Evolutionary conservation across 2,329 filamentous ascomycete species (phyloP).

Genomic region (Nothophaeocryptopus gaeumannii): DNA sequence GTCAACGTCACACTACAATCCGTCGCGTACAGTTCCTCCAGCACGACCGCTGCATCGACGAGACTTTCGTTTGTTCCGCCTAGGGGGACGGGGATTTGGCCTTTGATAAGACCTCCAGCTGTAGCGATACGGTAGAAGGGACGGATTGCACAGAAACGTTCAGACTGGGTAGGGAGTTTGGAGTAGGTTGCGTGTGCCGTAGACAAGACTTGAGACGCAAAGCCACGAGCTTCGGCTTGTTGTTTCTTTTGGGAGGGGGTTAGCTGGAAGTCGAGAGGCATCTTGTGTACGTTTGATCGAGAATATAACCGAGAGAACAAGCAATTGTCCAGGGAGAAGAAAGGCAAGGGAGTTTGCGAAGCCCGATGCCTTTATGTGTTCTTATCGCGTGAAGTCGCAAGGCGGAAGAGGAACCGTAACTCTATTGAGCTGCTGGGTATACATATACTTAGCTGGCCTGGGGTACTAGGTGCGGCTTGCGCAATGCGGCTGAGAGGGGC

Average conservation of each 20-base stretch:
- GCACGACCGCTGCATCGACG: constrained; percentile 49
- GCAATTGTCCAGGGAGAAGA: too few relatives aligned
- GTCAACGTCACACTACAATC: constrained; percentile 52
- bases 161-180: constrained; percentile 25
- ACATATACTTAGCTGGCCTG: too few relatives aligned
- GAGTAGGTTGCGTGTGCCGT: constrained; percentile 30
- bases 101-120: constrained; percentile 47
- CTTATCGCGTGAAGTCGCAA: too few relatives aligned
- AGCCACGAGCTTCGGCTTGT: constrained; percentile 25
- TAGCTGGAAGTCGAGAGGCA: constrained; percentile 13
- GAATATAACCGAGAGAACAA: too few relatives aligned
- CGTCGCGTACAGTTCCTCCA: constrained; percentile 54
- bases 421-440: too few relatives aligned
- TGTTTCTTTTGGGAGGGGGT: constrained; percentile 4
- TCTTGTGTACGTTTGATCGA: too few relatives aligned
- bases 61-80: constrained; percentile 49
- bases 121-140: constrained; percentile 49
- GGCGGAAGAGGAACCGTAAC: too few relatives aligned
- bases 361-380: too few relatives aligned
- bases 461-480: too few relatives aligned
- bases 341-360: too few relatives aligned
- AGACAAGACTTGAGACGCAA: constrained; percentile 29
- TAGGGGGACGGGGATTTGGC: constrained; percentile 45
- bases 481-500: too few relatives aligned
- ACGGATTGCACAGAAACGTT: constrained; percentile 49